Percentiles rank a stretch among this genome's conserved stretches.
phyloP scores from a whole-genome alignment of 345 rosid species.

The Hibiscus tridactylites region DNA sequence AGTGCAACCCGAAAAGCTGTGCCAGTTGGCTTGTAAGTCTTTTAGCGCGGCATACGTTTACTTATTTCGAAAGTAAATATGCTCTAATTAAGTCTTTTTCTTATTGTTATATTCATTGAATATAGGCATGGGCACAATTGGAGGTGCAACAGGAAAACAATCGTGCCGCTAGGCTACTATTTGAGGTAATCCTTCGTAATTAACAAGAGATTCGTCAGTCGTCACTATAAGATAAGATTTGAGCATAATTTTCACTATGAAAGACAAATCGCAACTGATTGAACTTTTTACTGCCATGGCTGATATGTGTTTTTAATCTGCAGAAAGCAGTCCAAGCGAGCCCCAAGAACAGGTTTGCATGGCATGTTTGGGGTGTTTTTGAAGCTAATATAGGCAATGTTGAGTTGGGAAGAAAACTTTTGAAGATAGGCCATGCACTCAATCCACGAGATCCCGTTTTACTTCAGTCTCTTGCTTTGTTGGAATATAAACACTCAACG shows the following conservation, averaged over 20 bases:
- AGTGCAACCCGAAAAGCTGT: slow-evolving; percentile 79
- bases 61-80: background rate
- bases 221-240: background rate
- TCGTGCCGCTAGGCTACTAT: slow-evolving; percentile 62
- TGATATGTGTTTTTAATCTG: slow-evolving; percentile 8
- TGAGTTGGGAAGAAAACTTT: slow-evolving; percentile 72
- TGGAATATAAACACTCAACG: slow-evolving; percentile 77
- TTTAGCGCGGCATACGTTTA: slow-evolving; percentile 1
- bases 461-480: slow-evolving; percentile 82
- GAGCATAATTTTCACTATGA: background rate
- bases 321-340: slow-evolving; percentile 93
- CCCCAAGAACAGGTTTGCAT: slow-evolving; percentile 91
- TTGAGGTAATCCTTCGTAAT: slow-evolving; percentile 53
- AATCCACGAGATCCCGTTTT: slow-evolving; percentile 95
- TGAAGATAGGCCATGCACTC: slow-evolving; percentile 83
- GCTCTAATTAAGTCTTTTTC: background rate
- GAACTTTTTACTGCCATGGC: background rate
- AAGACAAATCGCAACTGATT: background rate
- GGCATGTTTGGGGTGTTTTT: slow-evolving; percentile 97
- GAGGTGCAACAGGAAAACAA: slow-evolving; percentile 80
- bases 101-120: slow-evolving; percentile 6
- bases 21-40: slow-evolving; percentile 98
- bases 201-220: no score
- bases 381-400: slow-evolving; percentile 66
- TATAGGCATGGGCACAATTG: slow-evolving; percentile 94